These are phyloP conservation scores for Fusarium oligoseptatum DNA, from an alignment of 2,329 filamentous ascomycete genomes.

Conservation along the genomic window DNA sequence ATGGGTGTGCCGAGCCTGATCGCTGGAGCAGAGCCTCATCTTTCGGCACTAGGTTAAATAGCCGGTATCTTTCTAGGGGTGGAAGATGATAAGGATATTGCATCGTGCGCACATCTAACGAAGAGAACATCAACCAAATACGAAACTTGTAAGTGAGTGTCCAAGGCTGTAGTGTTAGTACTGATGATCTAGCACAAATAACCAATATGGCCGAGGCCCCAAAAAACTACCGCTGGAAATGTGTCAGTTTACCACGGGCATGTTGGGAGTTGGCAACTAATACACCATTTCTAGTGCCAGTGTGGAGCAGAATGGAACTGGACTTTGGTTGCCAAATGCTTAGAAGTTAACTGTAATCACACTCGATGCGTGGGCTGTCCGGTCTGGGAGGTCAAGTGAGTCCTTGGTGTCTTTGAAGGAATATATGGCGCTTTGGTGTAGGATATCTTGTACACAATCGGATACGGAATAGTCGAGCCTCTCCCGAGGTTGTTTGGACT, in stretches of 20 bases:
- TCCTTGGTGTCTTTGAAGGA: not conserved
- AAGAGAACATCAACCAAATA: not conserved
- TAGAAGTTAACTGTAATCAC: not conserved
- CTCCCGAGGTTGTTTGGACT: not conserved
- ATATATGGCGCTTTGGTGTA: not conserved
- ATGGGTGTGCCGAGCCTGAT: not conserved
- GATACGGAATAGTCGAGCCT: not conserved
- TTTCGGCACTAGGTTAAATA: not conserved
- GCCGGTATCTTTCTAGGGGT: not conserved
- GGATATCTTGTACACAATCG: not conserved
- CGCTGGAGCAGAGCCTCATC: not conserved
- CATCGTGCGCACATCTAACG: not conserved
- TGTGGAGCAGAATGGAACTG: not conserved
- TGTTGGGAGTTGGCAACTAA: not conserved
- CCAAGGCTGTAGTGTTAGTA: not conserved
- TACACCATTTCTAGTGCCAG: not conserved
- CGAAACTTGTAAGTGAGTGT: not conserved
- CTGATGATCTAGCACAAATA: not conserved
- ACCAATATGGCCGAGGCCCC: not conserved
- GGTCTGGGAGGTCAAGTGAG: not conserved
- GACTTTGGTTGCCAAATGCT: not conserved
- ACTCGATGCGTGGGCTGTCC: conserved; percentile 1
- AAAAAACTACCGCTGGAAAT: not conserved
- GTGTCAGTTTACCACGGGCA: not conserved
- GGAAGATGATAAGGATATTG: not conserved